Percentiles rank a stretch among this genome's conserved stretches.
These are phyloP conservation scores for Cryomyces minteri DNA, from an alignment of 495 filamentous ascomycete genomes.

Conservation along the genomic window DNA sequence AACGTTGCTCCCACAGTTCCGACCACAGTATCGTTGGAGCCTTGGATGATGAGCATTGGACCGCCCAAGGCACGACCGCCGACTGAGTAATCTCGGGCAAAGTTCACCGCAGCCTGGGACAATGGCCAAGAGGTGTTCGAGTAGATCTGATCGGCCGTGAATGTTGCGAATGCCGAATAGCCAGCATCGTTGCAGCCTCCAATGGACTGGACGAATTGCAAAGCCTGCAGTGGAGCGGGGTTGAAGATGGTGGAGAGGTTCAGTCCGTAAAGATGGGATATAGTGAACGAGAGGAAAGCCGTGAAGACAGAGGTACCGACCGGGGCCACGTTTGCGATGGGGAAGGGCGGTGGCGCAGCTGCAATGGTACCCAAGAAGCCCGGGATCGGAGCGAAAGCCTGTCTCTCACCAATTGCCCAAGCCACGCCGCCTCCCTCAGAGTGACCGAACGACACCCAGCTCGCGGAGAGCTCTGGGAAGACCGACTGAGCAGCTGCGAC, in stretches of 20 bases:
- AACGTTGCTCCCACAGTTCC: not conserved
- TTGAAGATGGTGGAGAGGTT: slow-evolving; percentile 1
- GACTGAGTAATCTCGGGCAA: not conserved
- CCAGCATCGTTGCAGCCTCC: slow-evolving; percentile 2
- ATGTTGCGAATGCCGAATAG: not conserved
- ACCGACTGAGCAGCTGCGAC: slow-evolving; percentile 25
- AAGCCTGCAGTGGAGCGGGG: not conserved
- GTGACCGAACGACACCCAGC: slow-evolving; percentile 29
- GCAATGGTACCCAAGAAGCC: slow-evolving; percentile 28
- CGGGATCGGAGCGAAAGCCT: slow-evolving; percentile 10
- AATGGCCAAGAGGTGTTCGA: not conserved
- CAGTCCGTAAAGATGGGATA: slow-evolving; percentile 1
- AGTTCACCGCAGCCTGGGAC: not conserved
- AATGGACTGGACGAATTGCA: not conserved
- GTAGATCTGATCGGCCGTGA: slow-evolving; percentile 1
- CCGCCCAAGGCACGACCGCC: slow-evolving; percentile 16
- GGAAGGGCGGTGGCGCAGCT: slow-evolving; percentile 12
- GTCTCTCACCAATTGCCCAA: slow-evolving; percentile 26
- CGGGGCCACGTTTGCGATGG: not conserved
- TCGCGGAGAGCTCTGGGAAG: slow-evolving; percentile 19
- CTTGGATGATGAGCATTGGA: slow-evolving; percentile 28
- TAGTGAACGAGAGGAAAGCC: slow-evolving; percentile 1
- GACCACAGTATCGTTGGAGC: slow-evolving; percentile 6
- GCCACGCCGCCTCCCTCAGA: slow-evolving; percentile 29
- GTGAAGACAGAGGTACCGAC: slow-evolving; percentile 1